phyloP scores from a whole-genome alignment of 1,284 basidiomycete genomes.

The Macrocystidia cucumis region DNA sequence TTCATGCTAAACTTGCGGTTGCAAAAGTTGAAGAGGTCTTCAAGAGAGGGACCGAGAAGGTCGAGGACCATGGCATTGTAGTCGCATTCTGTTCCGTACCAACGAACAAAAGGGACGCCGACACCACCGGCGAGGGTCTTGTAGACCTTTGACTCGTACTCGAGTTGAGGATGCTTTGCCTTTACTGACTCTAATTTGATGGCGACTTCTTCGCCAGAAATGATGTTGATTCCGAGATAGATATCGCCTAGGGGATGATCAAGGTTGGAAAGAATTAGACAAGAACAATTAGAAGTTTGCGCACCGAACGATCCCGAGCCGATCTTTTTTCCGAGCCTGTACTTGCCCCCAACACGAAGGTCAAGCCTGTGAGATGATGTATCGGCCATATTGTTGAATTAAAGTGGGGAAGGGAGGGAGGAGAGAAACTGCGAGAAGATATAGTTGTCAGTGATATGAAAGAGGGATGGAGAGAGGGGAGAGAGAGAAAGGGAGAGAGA shows the following conservation, averaged over 20 bases:
- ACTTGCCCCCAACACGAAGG: constrained; percentile 96
- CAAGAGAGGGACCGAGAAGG: constrained; percentile 93
- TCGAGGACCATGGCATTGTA: constrained; percentile 99
- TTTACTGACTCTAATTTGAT: constrained; percentile 99
- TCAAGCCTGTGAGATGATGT: constrained; percentile 73
- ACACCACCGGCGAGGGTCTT: constrained; percentile 98
- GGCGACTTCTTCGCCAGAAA: constrained; percentile 99
- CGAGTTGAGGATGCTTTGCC: constrained; percentile 99
- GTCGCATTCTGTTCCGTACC: constrained; percentile 99
- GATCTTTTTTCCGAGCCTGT: constrained; percentile 99
- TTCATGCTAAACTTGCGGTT: constrained; percentile 98
- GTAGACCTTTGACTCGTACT: constrained; percentile 97
- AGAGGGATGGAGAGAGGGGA: constrained; percentile 13
- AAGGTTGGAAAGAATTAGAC: constrained; percentile 6
- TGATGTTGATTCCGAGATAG: constrained; percentile 99
- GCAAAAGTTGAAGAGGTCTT: constrained; percentile 99
- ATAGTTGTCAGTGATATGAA: too few species aligned
- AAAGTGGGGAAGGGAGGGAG: constrained; percentile 11
- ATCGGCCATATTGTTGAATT: constrained; percentile 49
- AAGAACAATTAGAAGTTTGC: constrained; percentile 21
- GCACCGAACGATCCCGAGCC: constrained; percentile 96
- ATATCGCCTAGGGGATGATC: constrained; percentile 72
- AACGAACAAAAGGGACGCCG: constrained; percentile 94
- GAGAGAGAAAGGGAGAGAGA: constrained; percentile 12
- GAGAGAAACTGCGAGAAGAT: constrained; percentile 12